phyloP scores from a whole-genome alignment of 2,329 filamentous ascomycete genomes.

The Fusarium longipes region DNA sequence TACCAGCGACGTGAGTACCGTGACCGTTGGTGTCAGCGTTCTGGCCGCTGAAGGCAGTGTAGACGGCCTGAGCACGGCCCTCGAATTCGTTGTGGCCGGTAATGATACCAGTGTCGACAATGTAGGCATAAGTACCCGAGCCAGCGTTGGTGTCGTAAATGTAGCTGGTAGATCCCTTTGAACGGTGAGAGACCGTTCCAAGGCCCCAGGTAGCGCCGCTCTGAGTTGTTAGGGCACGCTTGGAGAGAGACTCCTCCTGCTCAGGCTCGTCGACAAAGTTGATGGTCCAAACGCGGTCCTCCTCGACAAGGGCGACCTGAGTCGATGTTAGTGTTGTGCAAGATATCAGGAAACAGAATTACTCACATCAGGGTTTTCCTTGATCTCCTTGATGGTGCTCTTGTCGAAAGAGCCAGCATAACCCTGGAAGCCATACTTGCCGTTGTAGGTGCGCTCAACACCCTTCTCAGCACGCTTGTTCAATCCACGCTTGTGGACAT shows the following conservation, averaged over 20 bases:
- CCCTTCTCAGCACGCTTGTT: constrained; percentile 57
- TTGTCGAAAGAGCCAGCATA: constrained; percentile 59
- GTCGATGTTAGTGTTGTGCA: background rate
- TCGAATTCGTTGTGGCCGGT: constrained; percentile 65
- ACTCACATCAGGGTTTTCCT: constrained; percentile 56
- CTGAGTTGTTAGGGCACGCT: constrained; percentile 48
- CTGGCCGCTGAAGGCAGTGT: constrained; percentile 43
- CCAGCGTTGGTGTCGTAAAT: constrained; percentile 61
- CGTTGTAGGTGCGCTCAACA: constrained; percentile 48
- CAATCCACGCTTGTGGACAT: constrained; percentile 65
- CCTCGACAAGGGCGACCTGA: constrained; percentile 48
- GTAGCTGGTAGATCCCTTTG: constrained; percentile 52
- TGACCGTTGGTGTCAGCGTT: constrained; percentile 53
- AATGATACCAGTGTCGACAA: constrained; percentile 72
- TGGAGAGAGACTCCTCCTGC: constrained; percentile 32
- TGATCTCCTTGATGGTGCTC: constrained; percentile 55
- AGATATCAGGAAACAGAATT: background rate
- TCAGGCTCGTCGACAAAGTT: constrained; percentile 37
- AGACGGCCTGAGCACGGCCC: constrained; percentile 58
- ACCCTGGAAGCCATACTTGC: constrained; percentile 51
- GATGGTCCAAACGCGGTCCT: constrained; percentile 48
- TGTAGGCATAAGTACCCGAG: constrained; percentile 65
- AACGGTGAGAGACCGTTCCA: constrained; percentile 49
- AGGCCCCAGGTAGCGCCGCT: constrained; percentile 49
- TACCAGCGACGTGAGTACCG: constrained; percentile 57